Percentiles rank a stretch among this genome's conserved stretches.
phyloP scores from a whole-genome alignment of 148 eudicot genomes.

The Silene latifolia region DNA sequence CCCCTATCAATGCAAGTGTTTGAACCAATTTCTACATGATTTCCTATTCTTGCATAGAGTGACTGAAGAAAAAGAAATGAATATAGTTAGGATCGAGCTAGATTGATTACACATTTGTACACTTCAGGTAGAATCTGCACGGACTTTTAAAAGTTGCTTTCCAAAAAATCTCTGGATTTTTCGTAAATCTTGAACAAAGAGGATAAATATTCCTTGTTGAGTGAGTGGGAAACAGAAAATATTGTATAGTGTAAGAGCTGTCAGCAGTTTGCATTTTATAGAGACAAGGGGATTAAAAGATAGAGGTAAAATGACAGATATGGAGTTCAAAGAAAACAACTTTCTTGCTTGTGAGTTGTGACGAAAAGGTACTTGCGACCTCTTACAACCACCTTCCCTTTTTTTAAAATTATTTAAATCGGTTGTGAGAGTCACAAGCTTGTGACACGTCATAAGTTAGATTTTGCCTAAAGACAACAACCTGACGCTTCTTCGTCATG shows the following conservation, averaged over 20 bases:
- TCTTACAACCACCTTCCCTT: no score
- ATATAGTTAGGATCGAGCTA: constrained; percentile 5
- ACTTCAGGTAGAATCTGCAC: neutral
- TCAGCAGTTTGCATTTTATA: neutral
- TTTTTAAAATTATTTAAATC: no score
- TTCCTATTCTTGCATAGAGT: constrained; percentile 64
- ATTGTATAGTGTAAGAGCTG: neutral
- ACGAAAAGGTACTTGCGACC: no score
- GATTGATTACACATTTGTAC: neutral
- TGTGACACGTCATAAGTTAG: no score
- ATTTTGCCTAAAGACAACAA: constrained; percentile 17
- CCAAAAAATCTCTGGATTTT: neutral
- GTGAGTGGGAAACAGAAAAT: neutral
- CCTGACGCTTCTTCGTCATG: constrained; percentile 93
- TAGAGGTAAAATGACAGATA: neutral
- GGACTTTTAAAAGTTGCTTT: neutral
- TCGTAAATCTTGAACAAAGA: neutral
- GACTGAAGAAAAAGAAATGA: constrained; percentile 31
- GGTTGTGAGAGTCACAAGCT: no score
- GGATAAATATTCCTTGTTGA: neutral
- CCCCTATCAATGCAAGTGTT: constrained; percentile 96
- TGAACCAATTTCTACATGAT: constrained; percentile 90
- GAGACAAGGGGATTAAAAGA: neutral
- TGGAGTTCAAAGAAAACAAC: constrained; percentile 1
- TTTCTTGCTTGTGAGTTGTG: no score